phyloP scores from a whole-genome alignment of 179 eudicot genomes.

The Silene coronaria region DNA sequence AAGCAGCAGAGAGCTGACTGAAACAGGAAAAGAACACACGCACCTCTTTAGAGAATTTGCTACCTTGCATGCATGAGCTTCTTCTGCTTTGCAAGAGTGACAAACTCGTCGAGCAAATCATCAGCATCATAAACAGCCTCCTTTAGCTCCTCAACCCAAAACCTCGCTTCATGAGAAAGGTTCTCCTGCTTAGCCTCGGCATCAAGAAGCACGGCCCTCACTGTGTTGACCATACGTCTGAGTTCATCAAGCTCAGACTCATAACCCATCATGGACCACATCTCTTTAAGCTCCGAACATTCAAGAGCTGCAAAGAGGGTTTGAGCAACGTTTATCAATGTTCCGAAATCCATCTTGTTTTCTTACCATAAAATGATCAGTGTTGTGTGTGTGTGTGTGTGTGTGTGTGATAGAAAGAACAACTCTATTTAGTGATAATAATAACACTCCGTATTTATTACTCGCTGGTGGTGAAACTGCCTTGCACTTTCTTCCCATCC shows the following conservation, averaged over 20 bases:
- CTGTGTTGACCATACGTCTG: background rate
- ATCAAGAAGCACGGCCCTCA: slow-evolving; percentile 7
- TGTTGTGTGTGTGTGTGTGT: background rate
- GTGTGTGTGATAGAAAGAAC: too few relatives aligned
- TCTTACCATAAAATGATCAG: background rate
- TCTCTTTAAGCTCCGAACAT: slow-evolving; percentile 3
- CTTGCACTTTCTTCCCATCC: too few relatives aligned
- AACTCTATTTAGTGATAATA: too few relatives aligned
- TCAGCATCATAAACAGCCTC: slow-evolving; percentile 6
- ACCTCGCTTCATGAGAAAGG: background rate
- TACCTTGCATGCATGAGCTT: background rate
- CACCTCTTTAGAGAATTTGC: background rate
- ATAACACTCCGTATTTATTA: too few relatives aligned
- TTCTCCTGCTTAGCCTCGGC: slow-evolving; percentile 5
- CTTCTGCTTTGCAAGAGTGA: background rate
- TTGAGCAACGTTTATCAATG: background rate
- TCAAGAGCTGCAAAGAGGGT: background rate
- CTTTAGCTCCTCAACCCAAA: background rate
- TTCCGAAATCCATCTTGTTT: slow-evolving; percentile 5
- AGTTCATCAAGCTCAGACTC: background rate
- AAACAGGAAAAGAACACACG: background rate
- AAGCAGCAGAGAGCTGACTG: background rate
- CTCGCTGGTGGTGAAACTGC: too few relatives aligned
- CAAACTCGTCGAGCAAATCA: slow-evolving; percentile 1
- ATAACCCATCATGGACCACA: background rate